Conservation (phyloP, 345 rosid species). For the Sonneratia alba region DNA sequence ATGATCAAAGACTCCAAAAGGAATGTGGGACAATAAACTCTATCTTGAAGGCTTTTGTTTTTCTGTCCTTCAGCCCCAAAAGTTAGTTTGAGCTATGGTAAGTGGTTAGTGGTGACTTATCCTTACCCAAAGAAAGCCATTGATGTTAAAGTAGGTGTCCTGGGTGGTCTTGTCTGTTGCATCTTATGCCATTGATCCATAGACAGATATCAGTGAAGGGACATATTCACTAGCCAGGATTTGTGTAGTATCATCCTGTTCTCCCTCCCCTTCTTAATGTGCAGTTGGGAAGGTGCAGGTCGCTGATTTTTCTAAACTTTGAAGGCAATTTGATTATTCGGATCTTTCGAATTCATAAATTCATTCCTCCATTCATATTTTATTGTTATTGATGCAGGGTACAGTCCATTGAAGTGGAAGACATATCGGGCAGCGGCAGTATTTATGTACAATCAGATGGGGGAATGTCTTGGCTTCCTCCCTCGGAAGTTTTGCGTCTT, state of each 20-base stretch:
- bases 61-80: not conserved
- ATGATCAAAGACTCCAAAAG: not conserved
- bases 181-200: not conserved
- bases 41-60: not conserved
- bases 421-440: constrained; percentile 41
- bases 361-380: not conserved
- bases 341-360: not conserved
- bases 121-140: not conserved
- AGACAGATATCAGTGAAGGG: not conserved
- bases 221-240: not conserved
- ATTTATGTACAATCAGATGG: constrained; percentile 92
- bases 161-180: not conserved
- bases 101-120: not conserved
- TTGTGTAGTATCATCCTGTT: not conserved
- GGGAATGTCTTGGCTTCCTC: constrained; percentile 81
- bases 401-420: constrained; percentile 63
- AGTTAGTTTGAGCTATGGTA: not conserved
- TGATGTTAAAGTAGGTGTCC: not conserved
- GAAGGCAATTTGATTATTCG: not conserved
- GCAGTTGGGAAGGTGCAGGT: not conserved
- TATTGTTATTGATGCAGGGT: constrained; percentile 36
- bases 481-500: constrained; percentile 65
- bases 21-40: not conserved
- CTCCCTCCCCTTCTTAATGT: not conserved
- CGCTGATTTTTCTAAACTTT: not conserved